Conservation (phyloP, 2,329 filamentous ascomycete genomes). For the Dothistroma septosporum region DNA sequence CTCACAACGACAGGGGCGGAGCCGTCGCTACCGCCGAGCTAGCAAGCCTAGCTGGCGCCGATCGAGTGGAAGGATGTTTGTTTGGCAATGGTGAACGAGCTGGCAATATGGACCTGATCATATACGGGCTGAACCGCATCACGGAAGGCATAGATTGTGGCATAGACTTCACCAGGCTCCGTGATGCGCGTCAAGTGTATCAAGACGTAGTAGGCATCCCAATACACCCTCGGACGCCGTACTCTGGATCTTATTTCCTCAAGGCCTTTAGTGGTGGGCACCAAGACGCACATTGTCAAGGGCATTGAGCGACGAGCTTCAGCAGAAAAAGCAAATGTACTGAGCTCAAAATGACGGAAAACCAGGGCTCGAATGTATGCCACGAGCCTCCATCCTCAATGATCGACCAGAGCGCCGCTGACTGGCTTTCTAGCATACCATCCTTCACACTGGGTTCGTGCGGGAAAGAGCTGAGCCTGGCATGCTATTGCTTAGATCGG, state of each 20-base stretch:
- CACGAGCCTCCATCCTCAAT: not conserved
- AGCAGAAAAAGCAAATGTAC: constrained; percentile 58
- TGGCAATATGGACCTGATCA: constrained; percentile 3
- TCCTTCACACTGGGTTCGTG: constrained; percentile 14
- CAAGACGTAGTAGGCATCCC: not conserved
- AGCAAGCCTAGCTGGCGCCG: not conserved
- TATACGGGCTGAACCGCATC: not conserved
- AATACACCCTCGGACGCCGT: not conserved
- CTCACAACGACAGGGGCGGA: not conserved
- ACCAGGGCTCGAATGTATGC: constrained; percentile 6
- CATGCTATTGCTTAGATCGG: constrained; percentile 9
- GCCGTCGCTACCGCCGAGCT: not conserved
- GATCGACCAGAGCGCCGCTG: not conserved
- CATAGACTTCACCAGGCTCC: not conserved
- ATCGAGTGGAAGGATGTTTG: constrained; percentile 1
- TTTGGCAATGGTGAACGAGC: constrained; percentile 1
- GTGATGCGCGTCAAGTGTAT: not conserved
- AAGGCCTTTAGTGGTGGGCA: constrained; percentile 2
- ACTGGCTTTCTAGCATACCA: constrained; percentile 5
- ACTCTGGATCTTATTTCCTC: not conserved
- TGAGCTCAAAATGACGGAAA: constrained; percentile 11
- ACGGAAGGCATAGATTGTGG: not conserved
- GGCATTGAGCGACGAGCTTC: constrained; percentile 55
- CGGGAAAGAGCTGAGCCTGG: constrained; percentile 11
- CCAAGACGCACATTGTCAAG: constrained; percentile 1